A percentile compares a stretch with the other conserved stretches of the same genome.
phyloP scores from a whole-genome alignment of 2,329 filamentous ascomycete species.

The Capronia epimyces region DNA sequence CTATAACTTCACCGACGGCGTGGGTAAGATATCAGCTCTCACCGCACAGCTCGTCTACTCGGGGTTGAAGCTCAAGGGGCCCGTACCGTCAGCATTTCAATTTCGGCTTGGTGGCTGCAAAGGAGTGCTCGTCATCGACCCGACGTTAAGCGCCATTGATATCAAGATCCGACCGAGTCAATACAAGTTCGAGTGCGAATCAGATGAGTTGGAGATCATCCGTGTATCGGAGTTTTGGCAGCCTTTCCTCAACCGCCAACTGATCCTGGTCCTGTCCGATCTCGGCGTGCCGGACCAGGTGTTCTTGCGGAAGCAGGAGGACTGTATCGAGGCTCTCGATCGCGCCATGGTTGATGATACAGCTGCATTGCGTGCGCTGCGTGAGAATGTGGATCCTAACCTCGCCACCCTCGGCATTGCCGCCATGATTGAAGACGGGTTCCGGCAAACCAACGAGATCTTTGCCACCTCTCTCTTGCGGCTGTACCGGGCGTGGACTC shows the following conservation, averaged over 20 bases:
- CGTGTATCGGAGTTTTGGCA: conserved; percentile 68
- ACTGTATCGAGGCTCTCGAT: conserved; percentile 64
- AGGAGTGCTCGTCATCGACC: conserved; percentile 74
- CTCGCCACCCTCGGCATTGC: conserved; percentile 70
- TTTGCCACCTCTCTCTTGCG: conserved; percentile 74
- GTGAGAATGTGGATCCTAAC: conserved; percentile 76
- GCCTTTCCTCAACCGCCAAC: conserved; percentile 81
- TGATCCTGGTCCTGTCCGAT: conserved; percentile 75
- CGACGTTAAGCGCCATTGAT: conserved; percentile 59
- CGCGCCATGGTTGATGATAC: conserved; percentile 61
- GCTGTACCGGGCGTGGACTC: conserved; percentile 82
- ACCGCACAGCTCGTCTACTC: conserved; percentile 67
- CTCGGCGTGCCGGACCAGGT: conserved; percentile 64
- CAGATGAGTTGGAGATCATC: conserved; percentile 77
- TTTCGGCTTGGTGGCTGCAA: conserved; percentile 92
- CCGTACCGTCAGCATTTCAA: conserved; percentile 75
- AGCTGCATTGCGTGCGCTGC: conserved; percentile 63
- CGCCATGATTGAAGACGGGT: conserved; percentile 70
- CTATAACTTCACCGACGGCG: conserved; percentile 80
- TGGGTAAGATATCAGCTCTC: conserved; percentile 82
- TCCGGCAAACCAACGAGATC: conserved; percentile 68
- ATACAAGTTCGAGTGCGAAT: conserved; percentile 71
- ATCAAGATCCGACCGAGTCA: conserved; percentile 80
- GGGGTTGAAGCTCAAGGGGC: conserved; percentile 59
- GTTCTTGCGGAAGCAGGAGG: conserved; percentile 65